Percentiles rank a stretch among this genome's conserved stretches.
These are phyloP conservation scores for Apiotrichum sp. DNA, from an alignment of 1,284 basidiomycete species.

Conservation along the genomic window DNA sequence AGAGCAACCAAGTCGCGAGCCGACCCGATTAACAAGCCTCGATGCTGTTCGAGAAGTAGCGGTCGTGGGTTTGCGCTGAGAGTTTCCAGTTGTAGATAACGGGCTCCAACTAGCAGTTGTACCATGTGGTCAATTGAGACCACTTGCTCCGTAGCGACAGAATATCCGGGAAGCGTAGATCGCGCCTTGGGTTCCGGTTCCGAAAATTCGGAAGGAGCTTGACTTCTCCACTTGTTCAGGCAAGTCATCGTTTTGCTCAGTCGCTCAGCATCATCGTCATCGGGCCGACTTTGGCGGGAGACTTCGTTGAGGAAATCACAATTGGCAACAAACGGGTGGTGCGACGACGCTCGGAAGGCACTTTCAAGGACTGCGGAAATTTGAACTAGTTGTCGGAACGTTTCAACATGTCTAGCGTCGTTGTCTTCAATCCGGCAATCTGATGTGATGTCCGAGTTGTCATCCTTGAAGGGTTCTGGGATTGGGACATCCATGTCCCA, in stretches of 20 bases:
- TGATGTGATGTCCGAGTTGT: background rate
- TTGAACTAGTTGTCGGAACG: slow-evolving; percentile 9
- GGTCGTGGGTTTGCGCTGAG: background rate
- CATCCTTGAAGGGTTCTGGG: slow-evolving; percentile 10
- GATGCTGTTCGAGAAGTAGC: background rate
- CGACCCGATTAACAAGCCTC: background rate
- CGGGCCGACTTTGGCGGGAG: background rate
- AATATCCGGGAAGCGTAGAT: background rate
- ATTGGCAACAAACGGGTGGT: slow-evolving; percentile 6
- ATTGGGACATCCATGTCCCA: slow-evolving; percentile 16
- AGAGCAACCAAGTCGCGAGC: slow-evolving; percentile 9
- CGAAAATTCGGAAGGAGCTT: background rate
- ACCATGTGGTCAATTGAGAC: slow-evolving; percentile 11
- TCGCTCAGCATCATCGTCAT: slow-evolving; percentile 6
- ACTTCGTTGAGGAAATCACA: slow-evolving; percentile 13
- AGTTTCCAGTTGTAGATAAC: slow-evolving; percentile 12
- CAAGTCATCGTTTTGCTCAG: slow-evolving; percentile 8
- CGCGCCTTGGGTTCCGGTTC: background rate
- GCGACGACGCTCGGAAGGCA: slow-evolving; percentile 10
- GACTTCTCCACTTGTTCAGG: slow-evolving; percentile 3
- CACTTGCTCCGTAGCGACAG: slow-evolving; percentile 11
- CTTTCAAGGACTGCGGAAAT: slow-evolving; percentile 6
- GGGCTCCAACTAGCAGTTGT: slow-evolving; percentile 7
- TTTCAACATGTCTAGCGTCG: slow-evolving; percentile 5
- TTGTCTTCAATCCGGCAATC: background rate